Base-by-base conservation (phyloP, 331 rosid species). In the Arachis monticola region DNA sequence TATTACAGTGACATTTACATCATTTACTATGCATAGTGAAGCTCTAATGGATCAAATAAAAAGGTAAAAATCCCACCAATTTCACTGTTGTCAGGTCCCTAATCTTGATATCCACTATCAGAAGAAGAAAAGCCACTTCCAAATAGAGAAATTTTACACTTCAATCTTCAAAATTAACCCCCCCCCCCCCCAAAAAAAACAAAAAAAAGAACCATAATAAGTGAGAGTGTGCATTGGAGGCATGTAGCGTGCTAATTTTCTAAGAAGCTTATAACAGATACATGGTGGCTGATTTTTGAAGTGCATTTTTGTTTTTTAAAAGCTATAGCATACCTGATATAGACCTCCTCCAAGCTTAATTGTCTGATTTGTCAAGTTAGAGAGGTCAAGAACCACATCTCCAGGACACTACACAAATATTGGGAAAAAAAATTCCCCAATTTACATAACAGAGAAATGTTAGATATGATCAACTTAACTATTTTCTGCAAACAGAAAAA, bases 331-430 rank as follows among this genome's bases (percentile, higher is more conserved):
- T 64, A 87, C 97, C 96, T 90, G 99, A 40, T 84, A 88, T 45
- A 95, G 91, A 69, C 99, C 97, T 0, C 97, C 87, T 58, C 97
- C 99, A 40, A 95, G 99, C 88, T 90, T 94, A 72, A 94, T 86
- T 17, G 97, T 94, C 63, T 88, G 93, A 80, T 94, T 87, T 42
- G 85, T 58, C 95, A 94, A 87, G 85, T 11, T 81, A 42, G 95
- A 87, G 17, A 94, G 87, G 62, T 94, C 95, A 52, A 94, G 91
- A 69, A 85, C 91, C 64, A 87, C 92, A 75, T 94, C 98, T 17
- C 97, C 97, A 6, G 97, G 96, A 53, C 79, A 85, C 98, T 94
- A 66, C n/a, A 65, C 61, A 81, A 73, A 70, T 57, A 75, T 17
- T n/a, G 8, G 10, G 3, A 17, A 2, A 35, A 35, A 35, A 48